Base-by-base conservation (phyloP, 2,329 filamentous ascomycete species). In the Ophiostoma ips region DNA sequence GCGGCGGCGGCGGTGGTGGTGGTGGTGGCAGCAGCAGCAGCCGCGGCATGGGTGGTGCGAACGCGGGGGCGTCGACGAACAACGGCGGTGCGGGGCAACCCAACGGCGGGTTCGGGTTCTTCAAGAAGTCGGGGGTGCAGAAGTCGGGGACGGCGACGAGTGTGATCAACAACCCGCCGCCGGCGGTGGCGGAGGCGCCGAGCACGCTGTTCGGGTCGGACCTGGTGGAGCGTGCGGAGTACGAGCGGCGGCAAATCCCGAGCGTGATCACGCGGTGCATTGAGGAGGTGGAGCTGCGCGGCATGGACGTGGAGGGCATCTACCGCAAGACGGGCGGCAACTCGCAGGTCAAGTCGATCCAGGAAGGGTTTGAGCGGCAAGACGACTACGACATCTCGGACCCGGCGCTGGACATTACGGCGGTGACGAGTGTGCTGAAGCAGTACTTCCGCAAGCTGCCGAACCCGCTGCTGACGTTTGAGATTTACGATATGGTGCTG, bases 231-330 rank as follows among this genome's bases (percentile, higher is more conserved):
- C 81, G 92, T 55, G 83, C 87, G 61, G 88, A 95, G 47, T 88
- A 79, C 60, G 92, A 98, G 66, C 86, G 85, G 55, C 82, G 85
- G 49, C 81, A 90, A 59, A 90, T 98, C 54, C 92, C 92, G 45
- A 83, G 81, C 55, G 86, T 98, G 28, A 86, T 98, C 40, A 90
- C 81, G 45, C 84, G 88, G 45, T 98, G 92, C 66, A 94, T 98
- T 57, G 87, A 95, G 62, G 90, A 98, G 67, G 92, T 98, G 36
- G 92, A 98, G 65, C 70, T 92, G 19, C 82, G 92, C 62, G 92
- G 90, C 66, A 95, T 98, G 87, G 89, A 96, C 60, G 79, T 94
- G 58, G 92, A 96, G 68, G 92, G 92, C 55, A 94, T 98, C 59
- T 98, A 98, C 69, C 82, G 92, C 61, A 98, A 98, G 73, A 95